Percentiles rank a stretch among this genome's conserved stretches.
phyloP scores from a whole-genome alignment of 495 filamentous ascomycete genomes.

The Neurospora sp. region DNA sequence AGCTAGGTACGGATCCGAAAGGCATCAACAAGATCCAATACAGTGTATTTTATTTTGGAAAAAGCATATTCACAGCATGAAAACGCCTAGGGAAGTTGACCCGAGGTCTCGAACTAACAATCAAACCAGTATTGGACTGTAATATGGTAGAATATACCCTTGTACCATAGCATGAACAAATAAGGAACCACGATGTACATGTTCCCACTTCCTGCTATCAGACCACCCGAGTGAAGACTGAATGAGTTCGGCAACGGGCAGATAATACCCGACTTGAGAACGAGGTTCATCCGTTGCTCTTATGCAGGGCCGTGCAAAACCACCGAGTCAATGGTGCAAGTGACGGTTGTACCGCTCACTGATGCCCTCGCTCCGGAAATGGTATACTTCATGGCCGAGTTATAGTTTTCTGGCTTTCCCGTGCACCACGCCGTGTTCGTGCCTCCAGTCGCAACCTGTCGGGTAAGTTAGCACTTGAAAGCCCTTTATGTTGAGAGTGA shows the following conservation, averaged over 20 bases:
- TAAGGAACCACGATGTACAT: neutral
- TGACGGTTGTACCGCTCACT: slow-evolving; percentile 23
- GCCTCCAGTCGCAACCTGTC: slow-evolving; percentile 13
- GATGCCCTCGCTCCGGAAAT: slow-evolving; percentile 19
- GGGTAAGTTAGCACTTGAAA: neutral
- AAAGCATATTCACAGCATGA: too few relatives aligned
- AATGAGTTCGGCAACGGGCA: neutral
- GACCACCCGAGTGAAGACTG: neutral
- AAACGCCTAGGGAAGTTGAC: too few relatives aligned
- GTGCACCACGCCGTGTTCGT: slow-evolving; percentile 24
- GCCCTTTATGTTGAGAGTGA: neutral
- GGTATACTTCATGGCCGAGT: slow-evolving; percentile 23
- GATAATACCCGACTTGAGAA: neutral
- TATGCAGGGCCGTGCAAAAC: slow-evolving; percentile 15
- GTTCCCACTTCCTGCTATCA: neutral
- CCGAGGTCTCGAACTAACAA: too few relatives aligned
- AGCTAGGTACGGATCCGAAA: too few relatives aligned
- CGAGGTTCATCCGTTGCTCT: neutral
- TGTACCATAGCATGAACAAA: neutral
- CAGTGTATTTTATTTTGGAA: too few relatives aligned
- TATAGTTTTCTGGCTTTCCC: slow-evolving; percentile 26
- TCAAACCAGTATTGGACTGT: too few relatives aligned
- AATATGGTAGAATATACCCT: neutral
- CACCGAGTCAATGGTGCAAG: slow-evolving; percentile 24
- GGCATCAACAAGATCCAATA: too few relatives aligned